phyloP scores from a whole-genome alignment of 768 basidiomycete species.

The Boletus bicolor region DNA sequence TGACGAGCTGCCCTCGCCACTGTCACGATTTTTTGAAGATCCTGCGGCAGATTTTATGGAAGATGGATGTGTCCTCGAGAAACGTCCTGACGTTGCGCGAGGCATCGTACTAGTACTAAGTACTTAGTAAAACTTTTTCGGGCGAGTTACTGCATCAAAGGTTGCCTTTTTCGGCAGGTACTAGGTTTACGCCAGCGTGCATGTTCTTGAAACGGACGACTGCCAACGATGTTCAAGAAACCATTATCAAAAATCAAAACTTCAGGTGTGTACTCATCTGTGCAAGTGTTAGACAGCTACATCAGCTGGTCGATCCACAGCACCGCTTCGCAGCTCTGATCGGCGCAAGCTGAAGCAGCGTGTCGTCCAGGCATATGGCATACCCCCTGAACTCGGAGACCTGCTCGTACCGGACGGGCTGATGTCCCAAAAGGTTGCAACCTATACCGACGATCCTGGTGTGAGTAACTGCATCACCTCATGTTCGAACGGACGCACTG shows the following conservation, averaged over 20 bases:
- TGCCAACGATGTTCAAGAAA: conserved; percentile 71
- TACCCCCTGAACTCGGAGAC: conserved; percentile 60
- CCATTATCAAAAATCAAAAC: conserved; percentile 66
- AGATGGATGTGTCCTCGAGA: conserved; percentile 65
- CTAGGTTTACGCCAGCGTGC: too few relatives aligned
- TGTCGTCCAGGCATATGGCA: conserved; percentile 44
- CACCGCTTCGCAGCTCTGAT: conserved; percentile 71
- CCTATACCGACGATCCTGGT: conserved; percentile 61
- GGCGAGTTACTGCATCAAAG: not conserved
- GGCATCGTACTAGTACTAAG: conserved; percentile 49
- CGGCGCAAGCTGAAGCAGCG: conserved; percentile 67
- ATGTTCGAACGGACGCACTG: not conserved
- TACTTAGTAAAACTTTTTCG: not conserved
- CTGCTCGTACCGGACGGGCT: conserved; percentile 73
- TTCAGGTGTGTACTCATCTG: conserved; percentile 37
- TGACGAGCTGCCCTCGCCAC: conserved; percentile 37
- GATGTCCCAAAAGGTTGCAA: conserved; percentile 62
- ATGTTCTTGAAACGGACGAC: not conserved
- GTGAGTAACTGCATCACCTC: conserved; percentile 34
- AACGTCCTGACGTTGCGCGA: conserved; percentile 72
- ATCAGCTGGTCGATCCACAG: conserved; percentile 23
- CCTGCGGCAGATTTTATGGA: conserved; percentile 43
- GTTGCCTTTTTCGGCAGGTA: conserved; percentile 18
- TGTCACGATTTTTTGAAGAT: conserved; percentile 40
- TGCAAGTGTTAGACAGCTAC: not conserved